phyloP scores from a whole-genome alignment of 345 rosid species.

The Acer saccharum region DNA sequence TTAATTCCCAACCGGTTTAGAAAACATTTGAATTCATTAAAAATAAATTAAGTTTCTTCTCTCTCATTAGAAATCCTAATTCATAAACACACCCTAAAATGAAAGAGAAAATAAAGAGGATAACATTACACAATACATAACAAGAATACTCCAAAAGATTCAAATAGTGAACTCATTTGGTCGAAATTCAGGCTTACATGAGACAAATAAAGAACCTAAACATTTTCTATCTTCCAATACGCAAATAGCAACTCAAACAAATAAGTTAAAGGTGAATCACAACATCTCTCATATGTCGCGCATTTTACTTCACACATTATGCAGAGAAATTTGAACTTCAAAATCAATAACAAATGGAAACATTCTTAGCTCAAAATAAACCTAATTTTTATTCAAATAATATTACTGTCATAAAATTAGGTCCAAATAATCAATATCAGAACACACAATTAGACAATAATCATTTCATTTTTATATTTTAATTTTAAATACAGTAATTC shows the following conservation, averaged over 20 bases:
- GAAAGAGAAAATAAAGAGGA: not conserved
- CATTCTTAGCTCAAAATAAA: too few relatives aligned
- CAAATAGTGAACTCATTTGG: not conserved
- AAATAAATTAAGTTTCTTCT: not conserved
- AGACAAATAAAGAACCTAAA: not conserved
- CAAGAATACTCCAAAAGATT: not conserved
- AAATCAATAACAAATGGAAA: too few relatives aligned
- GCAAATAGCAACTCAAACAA: not conserved
- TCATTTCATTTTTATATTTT: not conserved
- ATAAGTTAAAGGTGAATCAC: not conserved
- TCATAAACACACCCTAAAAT: not conserved
- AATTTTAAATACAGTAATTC: not conserved
- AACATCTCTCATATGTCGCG: too few relatives aligned
- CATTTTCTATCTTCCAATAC: not conserved
- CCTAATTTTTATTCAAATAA: not conserved
- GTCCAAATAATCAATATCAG: not conserved
- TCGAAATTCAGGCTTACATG: not conserved
- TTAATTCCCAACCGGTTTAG: not conserved
- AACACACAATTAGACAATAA: not conserved
- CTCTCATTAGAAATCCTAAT: not conserved
- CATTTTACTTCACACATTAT: too few relatives aligned
- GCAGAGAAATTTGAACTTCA: too few relatives aligned
- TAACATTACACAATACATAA: not conserved
- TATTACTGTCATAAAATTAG: not conserved
- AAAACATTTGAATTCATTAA: not conserved